These are phyloP conservation scores for Colletotrichum destructivum DNA, from an alignment of 2,329 filamentous ascomycete species.

Conservation along the genomic window DNA sequence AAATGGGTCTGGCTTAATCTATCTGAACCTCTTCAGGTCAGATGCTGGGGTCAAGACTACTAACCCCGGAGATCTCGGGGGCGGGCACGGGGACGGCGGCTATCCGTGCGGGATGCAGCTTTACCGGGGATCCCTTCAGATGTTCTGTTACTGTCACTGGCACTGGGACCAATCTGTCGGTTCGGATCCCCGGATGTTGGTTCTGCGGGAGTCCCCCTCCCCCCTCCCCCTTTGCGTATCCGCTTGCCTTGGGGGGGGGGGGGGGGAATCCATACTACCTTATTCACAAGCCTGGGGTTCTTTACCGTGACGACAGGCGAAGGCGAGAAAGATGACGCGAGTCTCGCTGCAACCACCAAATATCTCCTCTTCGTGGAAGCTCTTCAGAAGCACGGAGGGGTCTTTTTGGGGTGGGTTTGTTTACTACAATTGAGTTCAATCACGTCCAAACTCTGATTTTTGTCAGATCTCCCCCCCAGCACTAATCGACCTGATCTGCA, in stretches of 20 bases:
- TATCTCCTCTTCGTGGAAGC: too few species aligned
- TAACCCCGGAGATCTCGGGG: slow-evolving; percentile 24
- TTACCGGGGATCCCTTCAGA: neutral
- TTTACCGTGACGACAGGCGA: neutral
- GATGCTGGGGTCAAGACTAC: neutral
- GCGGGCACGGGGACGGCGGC: slow-evolving; percentile 11
- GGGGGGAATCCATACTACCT: slow-evolving; percentile 1
- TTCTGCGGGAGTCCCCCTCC: neutral
- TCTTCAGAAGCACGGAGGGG: neutral
- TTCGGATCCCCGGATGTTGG: slow-evolving; percentile 15
- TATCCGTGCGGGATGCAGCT: slow-evolving; percentile 17
- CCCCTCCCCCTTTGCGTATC: slow-evolving; percentile 6
- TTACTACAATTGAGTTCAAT: slow-evolving; percentile 13
- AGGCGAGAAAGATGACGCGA: neutral
- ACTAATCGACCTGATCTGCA: slow-evolving; percentile 4
- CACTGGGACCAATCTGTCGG: neutral
- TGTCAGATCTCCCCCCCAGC: neutral
- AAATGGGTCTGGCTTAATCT: neutral
- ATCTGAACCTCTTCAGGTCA: neutral
- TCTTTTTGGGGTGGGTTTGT: neutral
- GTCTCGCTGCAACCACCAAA: neutral
- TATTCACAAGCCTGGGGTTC: slow-evolving; percentile 12
- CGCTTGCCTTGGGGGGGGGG: neutral
- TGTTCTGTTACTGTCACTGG: too few species aligned
- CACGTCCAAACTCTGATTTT: slow-evolving; percentile 18